Evolutionary conservation across 1,284 basidiomycete genomes (phyloP), one percentile per base, ranked within the genome.

Genomic region (Ganoderma lucidum): DNA sequence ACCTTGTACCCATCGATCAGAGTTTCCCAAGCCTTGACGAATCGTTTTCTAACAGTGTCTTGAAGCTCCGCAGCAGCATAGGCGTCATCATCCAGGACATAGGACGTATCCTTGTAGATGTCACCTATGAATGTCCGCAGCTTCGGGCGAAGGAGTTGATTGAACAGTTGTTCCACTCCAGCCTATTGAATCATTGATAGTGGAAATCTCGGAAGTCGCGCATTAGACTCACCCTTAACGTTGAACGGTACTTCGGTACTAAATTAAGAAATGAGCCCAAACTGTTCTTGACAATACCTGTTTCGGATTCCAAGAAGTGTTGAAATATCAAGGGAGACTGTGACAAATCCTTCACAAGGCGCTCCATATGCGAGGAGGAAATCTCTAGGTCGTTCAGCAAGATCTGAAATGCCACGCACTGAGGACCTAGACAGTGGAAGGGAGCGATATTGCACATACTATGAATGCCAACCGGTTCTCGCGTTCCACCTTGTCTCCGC

Each of bases 131-230:
- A 83, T 14, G 89, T 92, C 23, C 96, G 89, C 42, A 99, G 80
- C 68, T 92, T 92, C 0, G 97, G 95, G 32, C 96, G 88, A 67
- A 97, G 87, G 10, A 98, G 85, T 77, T 98, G 96, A 73, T 95
- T 97, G 84, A 99, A 99, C 30, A 99, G 84, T 76, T 97, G 95
- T 74, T 99, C 97, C 53, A 98, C 86, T 44, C 97, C 96, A 12
- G 88, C 86, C 91, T 97, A 78, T 2, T 71, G 30, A 37, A 63
- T 62, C 41, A 63, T 61, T 6, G 41, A 15, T 28, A 28, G 9
- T 23, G 39, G 59, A 6, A 6, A 28, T 23, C 8, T 12, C 3
- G 6, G 37, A 37, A 12, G 14, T 8, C 6, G 75, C 23, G 19
- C 23, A 56, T 1, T 35, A 42, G 17, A 75, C 86, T 70, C 76